Evolutionary conservation across 1,284 basidiomycete genomes (phyloP).

Genomic region (Moesziomyces parantarcticus): DNA sequence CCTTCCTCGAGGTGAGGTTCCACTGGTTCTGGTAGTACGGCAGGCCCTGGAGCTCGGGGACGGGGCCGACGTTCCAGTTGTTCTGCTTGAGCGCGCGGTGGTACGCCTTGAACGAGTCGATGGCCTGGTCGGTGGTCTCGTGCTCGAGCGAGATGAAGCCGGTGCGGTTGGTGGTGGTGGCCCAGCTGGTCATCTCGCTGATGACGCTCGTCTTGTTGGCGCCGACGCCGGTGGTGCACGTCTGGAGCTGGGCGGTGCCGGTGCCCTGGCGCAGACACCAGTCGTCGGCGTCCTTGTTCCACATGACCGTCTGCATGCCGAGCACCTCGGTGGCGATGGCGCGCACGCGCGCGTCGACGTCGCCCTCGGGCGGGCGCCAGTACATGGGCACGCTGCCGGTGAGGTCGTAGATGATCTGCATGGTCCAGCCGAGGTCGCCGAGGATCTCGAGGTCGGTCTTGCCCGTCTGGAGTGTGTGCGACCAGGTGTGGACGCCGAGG

Average conservation of each 20-base stretch:
- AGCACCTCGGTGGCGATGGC: constrained; percentile 61
- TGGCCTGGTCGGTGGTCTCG: constrained; percentile 59
- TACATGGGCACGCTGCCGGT: constrained; percentile 71
- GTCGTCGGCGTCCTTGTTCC: constrained; percentile 62
- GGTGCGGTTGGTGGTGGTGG: constrained; percentile 31
- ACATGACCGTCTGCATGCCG: constrained; percentile 61
- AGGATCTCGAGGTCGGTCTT: constrained; percentile 77
- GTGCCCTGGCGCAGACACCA: constrained; percentile 60
- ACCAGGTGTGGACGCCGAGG: constrained; percentile 73
- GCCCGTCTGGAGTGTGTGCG: constrained; percentile 75
- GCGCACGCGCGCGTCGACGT: constrained; percentile 61
- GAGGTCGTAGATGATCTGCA: constrained; percentile 82
- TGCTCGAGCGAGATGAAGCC: constrained; percentile 62
- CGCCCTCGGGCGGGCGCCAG: constrained; percentile 62
- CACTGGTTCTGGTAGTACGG: constrained; percentile 62
- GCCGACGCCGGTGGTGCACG: constrained; percentile 45
- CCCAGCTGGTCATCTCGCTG: constrained; percentile 44
- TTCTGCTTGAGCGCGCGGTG: constrained; percentile 34
- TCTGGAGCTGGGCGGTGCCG: constrained; percentile 52
- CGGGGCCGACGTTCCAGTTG: constrained; percentile 46
- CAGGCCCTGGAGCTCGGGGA: constrained; percentile 52
- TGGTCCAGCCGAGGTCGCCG: constrained; percentile 84
- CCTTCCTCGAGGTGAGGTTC: constrained; percentile 39
- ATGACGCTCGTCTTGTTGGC: constrained; percentile 40
- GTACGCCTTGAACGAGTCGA: constrained; percentile 54